Base-by-base conservation (phyloP, 345 rosid genomes). In the Raphanus sativus region DNA sequence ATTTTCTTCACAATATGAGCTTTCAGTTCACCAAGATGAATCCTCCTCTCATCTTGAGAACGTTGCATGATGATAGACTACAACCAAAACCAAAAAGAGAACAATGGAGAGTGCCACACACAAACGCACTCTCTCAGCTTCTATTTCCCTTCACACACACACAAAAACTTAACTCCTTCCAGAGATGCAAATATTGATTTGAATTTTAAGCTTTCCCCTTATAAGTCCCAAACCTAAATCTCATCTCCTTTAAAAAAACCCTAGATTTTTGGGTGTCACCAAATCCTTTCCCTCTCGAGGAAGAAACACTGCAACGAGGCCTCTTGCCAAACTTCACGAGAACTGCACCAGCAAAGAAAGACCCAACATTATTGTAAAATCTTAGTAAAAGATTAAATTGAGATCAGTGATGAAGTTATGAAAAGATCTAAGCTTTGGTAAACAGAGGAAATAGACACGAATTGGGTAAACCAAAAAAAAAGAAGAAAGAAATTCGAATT, bases 1-100 rank as follows among this genome's bases (percentile, higher is more conserved):
- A 93, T 81, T 85, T 84, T 93, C 89, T 90, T 96, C 78, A 84
- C 92, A 36, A 96, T 85, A 64, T 84, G 89, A 62, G 84, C 84
- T 88, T 85, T 93, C 82, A 91, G 62, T 75, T 96, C 99, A 79
- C 80, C 86, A 84, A 96, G 81, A 87, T 93, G 83, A 21, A 90
- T 77, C 86, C 98, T 77, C 86, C 98, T 96, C 59, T 89, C 82
- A 80, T 94, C 81, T 83, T 88, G 97, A 80, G 84, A 90, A 65
- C 91, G 89, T 83, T 86, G 96, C 99, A 95, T 95, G 29, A 72
- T 65, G 45, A 70, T 30, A n/a, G 32, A 30, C 28, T 8, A 67
- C 50, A 69, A 55, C 28, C 26, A 25, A 55, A 56, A 21, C 50
- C 48, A 75, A 60, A 36, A 34, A 33, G 33, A 33, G 70, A 67